These are phyloP conservation scores for Davidsoniella australis DNA, from an alignment of 2,329 filamentous ascomycete species.

Conservation along the genomic window DNA sequence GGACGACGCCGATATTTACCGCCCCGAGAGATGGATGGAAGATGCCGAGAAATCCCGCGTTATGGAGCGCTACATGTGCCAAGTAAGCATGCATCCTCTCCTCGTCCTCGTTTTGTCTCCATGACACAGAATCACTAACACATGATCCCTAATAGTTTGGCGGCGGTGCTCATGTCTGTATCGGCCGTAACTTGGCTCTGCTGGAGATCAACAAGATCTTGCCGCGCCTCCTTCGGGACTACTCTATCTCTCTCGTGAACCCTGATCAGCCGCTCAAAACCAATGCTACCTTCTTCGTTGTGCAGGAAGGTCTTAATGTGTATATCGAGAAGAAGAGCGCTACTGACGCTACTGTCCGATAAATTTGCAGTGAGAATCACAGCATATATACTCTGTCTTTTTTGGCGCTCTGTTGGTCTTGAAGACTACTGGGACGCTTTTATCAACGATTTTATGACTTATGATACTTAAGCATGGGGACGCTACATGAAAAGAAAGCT, in stretches of 20 bases:
- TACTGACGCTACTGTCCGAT: background rate
- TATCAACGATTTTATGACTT: too few species aligned
- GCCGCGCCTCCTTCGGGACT: conserved; percentile 36
- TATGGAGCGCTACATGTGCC: conserved; percentile 40
- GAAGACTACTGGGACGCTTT: too few species aligned
- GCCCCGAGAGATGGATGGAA: conserved; percentile 38
- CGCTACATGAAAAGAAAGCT: too few species aligned
- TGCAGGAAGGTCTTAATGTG: conserved; percentile 38
- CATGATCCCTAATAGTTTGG: conserved; percentile 26
- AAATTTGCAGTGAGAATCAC: background rate
- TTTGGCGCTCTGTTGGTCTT: too few species aligned
- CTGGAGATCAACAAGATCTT: conserved; percentile 43
- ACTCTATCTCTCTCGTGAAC: conserved; percentile 33
- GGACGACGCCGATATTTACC: conserved; percentile 31
- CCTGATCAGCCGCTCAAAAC: conserved; percentile 32
- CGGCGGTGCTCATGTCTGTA: conserved; percentile 36
- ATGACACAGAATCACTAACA: conserved; percentile 4
- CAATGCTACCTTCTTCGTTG: conserved; percentile 42
- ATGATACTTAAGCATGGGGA: too few species aligned
- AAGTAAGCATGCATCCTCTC: conserved; percentile 22
- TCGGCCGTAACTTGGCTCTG: conserved; percentile 36
- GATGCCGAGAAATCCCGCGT: conserved; percentile 25
- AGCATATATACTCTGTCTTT: too few species aligned
- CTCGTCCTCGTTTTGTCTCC: background rate
- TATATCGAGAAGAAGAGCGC: conserved; percentile 23